Base-by-base conservation (phyloP, 148 eudicot species). In the Camellia japonica region DNA sequence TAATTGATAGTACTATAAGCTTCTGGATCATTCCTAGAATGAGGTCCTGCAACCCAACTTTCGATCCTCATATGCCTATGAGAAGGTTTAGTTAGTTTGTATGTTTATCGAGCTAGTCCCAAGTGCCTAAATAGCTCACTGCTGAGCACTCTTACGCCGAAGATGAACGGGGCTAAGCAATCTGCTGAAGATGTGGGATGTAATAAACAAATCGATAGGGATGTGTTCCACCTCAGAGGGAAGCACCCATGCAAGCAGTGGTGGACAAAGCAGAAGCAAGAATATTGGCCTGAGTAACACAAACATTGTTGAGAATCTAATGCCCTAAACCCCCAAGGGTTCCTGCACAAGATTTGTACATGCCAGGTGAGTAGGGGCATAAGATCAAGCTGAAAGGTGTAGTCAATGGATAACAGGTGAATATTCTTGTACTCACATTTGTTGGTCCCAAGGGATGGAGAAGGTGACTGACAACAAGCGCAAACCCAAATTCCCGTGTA, bases 301-400 rank as follows among this genome's bases (percentile, higher is more conserved):
- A 61, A 61, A 61, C 65, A 61, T 61, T 61, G 65, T 5, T 61
- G 65, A 61, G 65, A 61, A 61, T 61, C 65, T 4, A 61, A 61
- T 61, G 7, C 23, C 11, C 65, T 5, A 3, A 61, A 61, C 16
- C 4, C 23, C 20, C 18, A 61, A 61, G 20, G 23, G 1, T 65
- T 30, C 68, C 15, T 65, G 1, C 13, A 14, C 42, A 65, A 65
- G 68, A 11, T 61, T 61, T 3, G 20, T 61, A 19, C 6, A 61
- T 11, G 60, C 13, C 5, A 13, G 60, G 15, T 8, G 60, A 12
- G 60, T 56, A 1, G 14, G 3, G 14, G 18, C 60, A 0, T 56
- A 56, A 56, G 60, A 56, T 56, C 14, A 56, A 12, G 15, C 60
- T 2, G 2, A 12, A 56, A 56, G 14, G 14, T 13, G 15, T 56